Conservation (phyloP, 148 eudicot species). For the Nepenthes gracilis region DNA sequence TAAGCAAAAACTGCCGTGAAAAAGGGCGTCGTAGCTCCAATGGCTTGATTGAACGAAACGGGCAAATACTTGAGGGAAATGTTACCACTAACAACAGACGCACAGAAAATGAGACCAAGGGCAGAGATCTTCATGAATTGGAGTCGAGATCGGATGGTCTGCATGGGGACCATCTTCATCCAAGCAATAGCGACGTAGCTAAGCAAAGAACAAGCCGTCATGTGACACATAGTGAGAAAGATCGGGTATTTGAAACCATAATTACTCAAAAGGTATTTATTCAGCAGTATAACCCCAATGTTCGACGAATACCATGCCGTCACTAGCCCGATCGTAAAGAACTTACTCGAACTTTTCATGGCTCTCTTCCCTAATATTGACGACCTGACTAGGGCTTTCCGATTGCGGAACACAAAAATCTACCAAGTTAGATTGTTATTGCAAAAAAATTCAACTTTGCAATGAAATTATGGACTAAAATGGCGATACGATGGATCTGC, state of each 20-base stretch:
- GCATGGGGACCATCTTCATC: constrained; percentile 82
- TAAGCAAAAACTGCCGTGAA: constrained; percentile 87
- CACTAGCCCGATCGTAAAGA: constrained; percentile 68
- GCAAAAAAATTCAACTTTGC: too few species aligned
- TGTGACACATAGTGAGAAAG: constrained; percentile 80
- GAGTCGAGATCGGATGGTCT: constrained; percentile 58
- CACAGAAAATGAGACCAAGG: constrained; percentile 53
- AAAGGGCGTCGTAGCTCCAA: constrained; percentile 86
- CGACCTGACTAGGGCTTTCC: too few species aligned
- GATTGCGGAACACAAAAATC: too few species aligned
- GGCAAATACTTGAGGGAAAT: constrained; percentile 61
- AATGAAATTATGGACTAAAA: too few species aligned
- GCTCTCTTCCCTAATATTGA: neutral
- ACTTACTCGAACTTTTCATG: constrained; percentile 31
- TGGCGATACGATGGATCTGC: too few species aligned
- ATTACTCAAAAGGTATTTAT: constrained; percentile 67
- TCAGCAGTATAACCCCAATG: constrained; percentile 65
- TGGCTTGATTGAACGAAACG: constrained; percentile 79
- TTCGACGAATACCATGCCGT: constrained; percentile 75
- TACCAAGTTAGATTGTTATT: too few species aligned
- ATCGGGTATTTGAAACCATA: constrained; percentile 84
- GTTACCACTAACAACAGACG: constrained; percentile 75
- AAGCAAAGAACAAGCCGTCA: constrained; percentile 67
- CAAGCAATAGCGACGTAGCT: constrained; percentile 76
- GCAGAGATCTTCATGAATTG: constrained; percentile 70